Evolutionary conservation across 495 filamentous ascomycete species (phyloP), one percentile per base, ranked within the genome.

Genomic region (Thermothielavioides terrestris): DNA sequence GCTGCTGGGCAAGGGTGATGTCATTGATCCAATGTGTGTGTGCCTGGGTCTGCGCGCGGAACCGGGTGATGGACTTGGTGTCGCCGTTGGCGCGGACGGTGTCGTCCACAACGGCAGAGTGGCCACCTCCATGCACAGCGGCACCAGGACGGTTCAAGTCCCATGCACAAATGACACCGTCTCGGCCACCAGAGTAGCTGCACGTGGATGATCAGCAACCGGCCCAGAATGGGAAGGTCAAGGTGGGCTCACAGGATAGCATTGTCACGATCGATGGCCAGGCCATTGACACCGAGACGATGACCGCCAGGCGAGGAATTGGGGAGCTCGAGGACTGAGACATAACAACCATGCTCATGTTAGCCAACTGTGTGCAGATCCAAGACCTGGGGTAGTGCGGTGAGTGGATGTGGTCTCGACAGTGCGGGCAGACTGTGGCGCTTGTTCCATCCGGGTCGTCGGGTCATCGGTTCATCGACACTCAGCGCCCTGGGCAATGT

Each of bases 21-120:
- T 97, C 91, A 63, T 97, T 97, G 65, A 98, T 85, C 92, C 92
- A 97, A 67, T 97, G 91, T 23, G 90, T 97, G 64, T 98, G 92
- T 11, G 92, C 94, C 60, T 96, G 89, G n/a, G 90, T 86, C 66
- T 95, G 89, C 40, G 83, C 78, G 49, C 88, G 82, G 65, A 91
- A 91, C n/a, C 76, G 77, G 28, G 89, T 88, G 9, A 61, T 71
- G 43, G 60, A 63, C 51, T 62, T 69, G 46, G 60, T 63, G 58
- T 64, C 46, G 34, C 55, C 60, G 35, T 61, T 65, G 10, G 58
- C 28, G 5, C 27, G 52, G n/a, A 50, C 17, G 34, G 47, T 48
- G 46, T 69, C 58, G 50, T n/a, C n/a, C n/a, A 56, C 50, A 39
- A 70, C 62, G 44, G 63, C 59, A 23, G 67, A 60, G 41, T 60